phyloP scores from a whole-genome alignment of 2,329 filamentous ascomycete species.

The Emydomyces testavorans region DNA sequence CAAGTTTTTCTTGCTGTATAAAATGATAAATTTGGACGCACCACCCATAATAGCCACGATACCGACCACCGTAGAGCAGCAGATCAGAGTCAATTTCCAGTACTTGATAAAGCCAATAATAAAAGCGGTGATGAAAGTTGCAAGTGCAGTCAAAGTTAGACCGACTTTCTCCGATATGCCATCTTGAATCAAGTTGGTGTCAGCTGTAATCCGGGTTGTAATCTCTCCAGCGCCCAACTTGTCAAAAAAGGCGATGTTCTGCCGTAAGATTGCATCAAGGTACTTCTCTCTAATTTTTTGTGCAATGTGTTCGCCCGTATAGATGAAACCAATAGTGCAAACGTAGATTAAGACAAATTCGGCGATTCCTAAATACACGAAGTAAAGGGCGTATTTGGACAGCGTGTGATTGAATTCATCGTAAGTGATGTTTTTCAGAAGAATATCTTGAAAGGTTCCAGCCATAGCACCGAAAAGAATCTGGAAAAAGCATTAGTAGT shows the following conservation, averaged over 20 bases:
- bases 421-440: conserved; percentile 39
- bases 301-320: conserved; percentile 66
- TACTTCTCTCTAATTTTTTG: conserved; percentile 73
- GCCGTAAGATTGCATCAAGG: conserved; percentile 67
- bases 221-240: conserved; percentile 87
- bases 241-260: conserved; percentile 90
- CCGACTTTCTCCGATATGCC: conserved; percentile 85
- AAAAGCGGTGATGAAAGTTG: conserved; percentile 80
- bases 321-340: conserved; percentile 80
- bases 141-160: conserved; percentile 60
- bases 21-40: conserved; percentile 63
- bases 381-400: conserved; percentile 60
- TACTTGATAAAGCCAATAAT: conserved; percentile 82
- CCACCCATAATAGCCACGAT: conserved; percentile 66
- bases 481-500: conserved; percentile 18
- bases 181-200: conserved; percentile 87
- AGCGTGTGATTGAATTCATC: conserved; percentile 51
- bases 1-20: conserved; percentile 66
- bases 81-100: conserved; percentile 86
- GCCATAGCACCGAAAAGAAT: conserved; percentile 66
- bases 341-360: conserved; percentile 71
- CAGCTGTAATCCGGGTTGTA: conserved; percentile 84
- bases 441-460: conserved; percentile 56
- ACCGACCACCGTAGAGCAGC: conserved; percentile 68
- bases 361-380: conserved; percentile 71